These are phyloP conservation scores for Penicillium expansum DNA, from an alignment of 2,329 filamentous ascomycete genomes.

Conservation along the genomic window DNA sequence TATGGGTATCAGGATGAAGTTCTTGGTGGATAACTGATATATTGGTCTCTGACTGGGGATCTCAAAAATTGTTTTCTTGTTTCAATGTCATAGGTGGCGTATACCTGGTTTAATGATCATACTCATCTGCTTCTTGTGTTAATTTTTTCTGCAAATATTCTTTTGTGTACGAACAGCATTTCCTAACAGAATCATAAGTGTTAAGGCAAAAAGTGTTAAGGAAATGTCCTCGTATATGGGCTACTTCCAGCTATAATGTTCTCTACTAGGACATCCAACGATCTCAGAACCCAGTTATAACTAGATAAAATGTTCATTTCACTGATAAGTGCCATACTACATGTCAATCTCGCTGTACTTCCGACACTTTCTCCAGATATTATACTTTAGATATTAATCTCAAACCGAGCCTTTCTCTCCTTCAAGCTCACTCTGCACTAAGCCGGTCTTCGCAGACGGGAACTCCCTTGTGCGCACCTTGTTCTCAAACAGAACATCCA, in stretches of 20 bases:
- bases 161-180: slow-evolving; percentile 4
- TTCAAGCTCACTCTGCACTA: slow-evolving; percentile 6
- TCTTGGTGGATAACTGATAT: slow-evolving; percentile 62
- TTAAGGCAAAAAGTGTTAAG: neutral
- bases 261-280: neutral
- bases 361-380: neutral
- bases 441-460: slow-evolving; percentile 47
- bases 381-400: neutral
- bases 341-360: neutral
- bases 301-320: neutral
- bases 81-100: slow-evolving; percentile 28
- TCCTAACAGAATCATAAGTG: slow-evolving; percentile 1
- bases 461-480: slow-evolving; percentile 67
- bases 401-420: neutral
- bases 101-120: slow-evolving; percentile 18
- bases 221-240: neutral
- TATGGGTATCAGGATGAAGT: slow-evolving; percentile 96
- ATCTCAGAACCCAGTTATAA: neutral
- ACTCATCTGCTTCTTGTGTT: slow-evolving; percentile 12
- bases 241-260: neutral
- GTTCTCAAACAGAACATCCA: slow-evolving; percentile 76
- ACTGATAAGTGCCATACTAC: neutral
- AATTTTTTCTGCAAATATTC: slow-evolving; percentile 11
- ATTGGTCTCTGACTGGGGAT: neutral
- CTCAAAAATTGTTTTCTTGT: slow-evolving; percentile 17